A percentile compares a stretch with the other conserved stretches of the same genome.
These are phyloP conservation scores for Lyophyllum decastes DNA, from an alignment of 768 basidiomycete genomes.

Conservation along the genomic window DNA sequence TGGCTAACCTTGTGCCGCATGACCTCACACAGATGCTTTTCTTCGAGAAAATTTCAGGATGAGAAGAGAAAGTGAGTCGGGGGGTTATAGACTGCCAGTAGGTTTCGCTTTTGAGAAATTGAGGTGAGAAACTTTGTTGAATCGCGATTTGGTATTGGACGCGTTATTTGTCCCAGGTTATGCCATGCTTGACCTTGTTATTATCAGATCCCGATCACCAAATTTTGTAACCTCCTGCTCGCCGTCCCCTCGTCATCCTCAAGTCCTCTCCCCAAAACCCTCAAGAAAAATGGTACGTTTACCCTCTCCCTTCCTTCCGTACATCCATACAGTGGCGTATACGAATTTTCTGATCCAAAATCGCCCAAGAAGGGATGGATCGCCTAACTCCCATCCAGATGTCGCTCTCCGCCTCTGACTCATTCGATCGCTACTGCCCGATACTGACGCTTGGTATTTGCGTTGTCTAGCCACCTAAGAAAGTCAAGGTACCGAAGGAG, in stretches of 20 bases:
- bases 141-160: too few relatives aligned
- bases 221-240: conserved; percentile 18
- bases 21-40: too few relatives aligned
- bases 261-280: conserved; percentile 29
- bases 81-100: too few relatives aligned
- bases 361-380: conserved; percentile 45
- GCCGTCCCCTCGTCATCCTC: conserved; percentile 32
- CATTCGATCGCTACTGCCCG: too few relatives aligned
- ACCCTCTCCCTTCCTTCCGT: not conserved
- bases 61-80: too few relatives aligned
- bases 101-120: too few relatives aligned
- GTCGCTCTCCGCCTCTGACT: too few relatives aligned
- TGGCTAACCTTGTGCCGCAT: too few relatives aligned
- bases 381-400: conserved; percentile 18
- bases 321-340: not conserved
- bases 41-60: too few relatives aligned
- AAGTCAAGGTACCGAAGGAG: conserved; percentile 75
- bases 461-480: conserved; percentile 73
- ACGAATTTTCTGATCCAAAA: conserved; percentile 5
- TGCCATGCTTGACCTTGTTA: conserved; percentile 18
- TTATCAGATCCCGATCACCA: not conserved
- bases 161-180: too few relatives aligned
- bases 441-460: conserved; percentile 13
- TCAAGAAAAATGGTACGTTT: conserved; percentile 40
- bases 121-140: too few relatives aligned